Base-by-base conservation (phyloP, 2,329 filamentous ascomycete genomes). In the Cladosporium sphaerospermum region DNA sequence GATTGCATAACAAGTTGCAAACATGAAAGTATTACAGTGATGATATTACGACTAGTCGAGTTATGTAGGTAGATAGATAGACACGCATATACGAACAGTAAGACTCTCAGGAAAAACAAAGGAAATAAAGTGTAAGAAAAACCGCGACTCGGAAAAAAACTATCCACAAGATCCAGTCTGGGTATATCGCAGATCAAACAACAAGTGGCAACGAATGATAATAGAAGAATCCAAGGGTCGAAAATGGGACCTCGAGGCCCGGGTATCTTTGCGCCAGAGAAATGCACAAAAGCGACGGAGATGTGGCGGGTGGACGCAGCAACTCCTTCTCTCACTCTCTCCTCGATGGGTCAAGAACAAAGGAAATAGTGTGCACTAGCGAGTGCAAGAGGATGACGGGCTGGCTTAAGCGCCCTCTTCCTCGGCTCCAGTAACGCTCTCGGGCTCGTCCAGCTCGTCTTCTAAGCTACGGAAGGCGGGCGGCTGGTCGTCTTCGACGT, bases 391-490 rank as follows among this genome's bases (percentile, higher is more conserved):
- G 6, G 34, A n/a, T n/a, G 1, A n/a, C 1, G 4, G 34, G 10
- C 36, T n/a, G 13, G 43, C 14, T 32, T 37, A 51, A 36, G 48
- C 49, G 14, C 50, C 53, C 31, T 45, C 48, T n/a, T 52, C 53
- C 41, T 54, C 54, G 6, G n/a, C 54, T 34, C 52, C 52, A 44
- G 13, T 37, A 31, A 37, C 23, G 31, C 14, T 43, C 2, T 39
- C 18, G 7, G 43, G 14, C 11, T 54, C 45, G 8, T 57, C 59
- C 8, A 65, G 56, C 56, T 65, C 64, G 9, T 51, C 55, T 32
- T 62, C 62, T 14, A 67, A 54, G 54, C 60, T 64, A n/a, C 63
- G 58, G 57, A 64, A 64, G 18, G 57, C 60, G 3, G 60, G 62
- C 8, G 60, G 53, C 42, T 57, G 53, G 9, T 51, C 45, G 53